These are phyloP conservation scores for Aureobasidium sp. DNA, from an alignment of 2,329 filamentous ascomycete species.

Conservation along the genomic window DNA sequence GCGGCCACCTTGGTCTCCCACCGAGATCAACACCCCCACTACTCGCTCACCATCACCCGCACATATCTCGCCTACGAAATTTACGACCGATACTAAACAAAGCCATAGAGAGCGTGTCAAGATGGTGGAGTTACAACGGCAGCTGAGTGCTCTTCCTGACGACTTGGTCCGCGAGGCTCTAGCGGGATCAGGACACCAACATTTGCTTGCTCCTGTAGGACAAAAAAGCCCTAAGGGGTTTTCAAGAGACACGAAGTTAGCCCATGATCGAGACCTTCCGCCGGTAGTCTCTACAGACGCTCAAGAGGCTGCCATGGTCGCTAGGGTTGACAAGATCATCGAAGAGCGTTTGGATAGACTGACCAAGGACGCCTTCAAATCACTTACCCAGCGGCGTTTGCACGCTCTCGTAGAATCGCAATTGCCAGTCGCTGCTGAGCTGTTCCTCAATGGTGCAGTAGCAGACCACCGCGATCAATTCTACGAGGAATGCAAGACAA, in stretches of 20 bases:
- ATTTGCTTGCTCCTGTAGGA: background rate
- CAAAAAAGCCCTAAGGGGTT: background rate
- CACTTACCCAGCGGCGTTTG: background rate
- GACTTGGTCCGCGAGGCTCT: background rate
- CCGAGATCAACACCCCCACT: background rate
- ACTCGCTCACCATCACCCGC: background rate
- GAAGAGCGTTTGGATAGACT: background rate
- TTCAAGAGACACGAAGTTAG: background rate
- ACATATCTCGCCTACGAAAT: background rate
- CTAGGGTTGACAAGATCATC: background rate
- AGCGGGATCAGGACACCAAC: background rate
- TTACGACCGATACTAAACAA: background rate
- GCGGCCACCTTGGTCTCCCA: constrained; percentile 2
- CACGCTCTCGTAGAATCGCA: background rate
- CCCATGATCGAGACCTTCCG: background rate
- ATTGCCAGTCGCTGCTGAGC: background rate
- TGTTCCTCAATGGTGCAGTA: background rate
- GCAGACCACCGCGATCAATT: background rate
- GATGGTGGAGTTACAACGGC: background rate
- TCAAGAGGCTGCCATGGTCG: background rate
- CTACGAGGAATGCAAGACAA: constrained; percentile 1
- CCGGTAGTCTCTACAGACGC: background rate
- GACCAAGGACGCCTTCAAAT: constrained; percentile 1
- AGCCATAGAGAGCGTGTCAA: background rate
- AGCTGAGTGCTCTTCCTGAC: background rate